Percentiles rank a stretch among this genome's conserved stretches.
phyloP scores from a whole-genome alignment of 2,329 filamentous ascomycete genomes.

The Beauveria caledonica region DNA sequence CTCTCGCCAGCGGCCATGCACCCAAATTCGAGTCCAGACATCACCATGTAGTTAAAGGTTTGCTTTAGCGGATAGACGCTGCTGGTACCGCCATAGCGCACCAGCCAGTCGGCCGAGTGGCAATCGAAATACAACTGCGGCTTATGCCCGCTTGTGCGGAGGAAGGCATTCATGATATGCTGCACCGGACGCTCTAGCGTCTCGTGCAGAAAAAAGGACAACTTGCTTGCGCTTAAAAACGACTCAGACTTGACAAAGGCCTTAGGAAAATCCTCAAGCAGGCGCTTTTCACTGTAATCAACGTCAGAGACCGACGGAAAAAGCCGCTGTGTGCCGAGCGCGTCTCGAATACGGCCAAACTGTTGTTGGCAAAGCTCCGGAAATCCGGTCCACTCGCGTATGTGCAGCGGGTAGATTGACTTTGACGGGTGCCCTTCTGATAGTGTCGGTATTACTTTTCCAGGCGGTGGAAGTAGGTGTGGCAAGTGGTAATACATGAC shows the following conservation, averaged over 20 bases:
- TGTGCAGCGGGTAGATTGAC: background rate
- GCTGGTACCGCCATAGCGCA: background rate
- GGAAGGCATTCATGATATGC: background rate
- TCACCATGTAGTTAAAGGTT: background rate
- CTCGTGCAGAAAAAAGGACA: background rate
- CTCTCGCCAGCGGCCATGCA: background rate
- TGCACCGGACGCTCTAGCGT: background rate
- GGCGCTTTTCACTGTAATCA: background rate
- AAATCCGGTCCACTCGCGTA: background rate
- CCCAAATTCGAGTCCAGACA: background rate
- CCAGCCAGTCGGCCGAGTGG: background rate
- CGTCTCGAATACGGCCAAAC: background rate
- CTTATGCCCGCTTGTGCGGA: background rate
- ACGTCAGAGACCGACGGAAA: background rate
- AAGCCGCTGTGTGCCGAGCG: background rate
- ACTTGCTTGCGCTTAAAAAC: background rate
- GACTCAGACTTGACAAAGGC: background rate
- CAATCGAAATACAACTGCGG: background rate
- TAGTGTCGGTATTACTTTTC: background rate
- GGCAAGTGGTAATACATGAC: background rate
- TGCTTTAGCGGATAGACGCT: background rate
- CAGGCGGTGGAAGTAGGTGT: background rate
- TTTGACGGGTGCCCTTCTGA: background rate
- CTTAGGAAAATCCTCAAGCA: background rate
- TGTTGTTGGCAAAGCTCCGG: background rate